Evolutionary conservation across 192 early-diverging fungal genomes (phyloP).

Genomic region (Thoreauomyces humboldtii): DNA sequence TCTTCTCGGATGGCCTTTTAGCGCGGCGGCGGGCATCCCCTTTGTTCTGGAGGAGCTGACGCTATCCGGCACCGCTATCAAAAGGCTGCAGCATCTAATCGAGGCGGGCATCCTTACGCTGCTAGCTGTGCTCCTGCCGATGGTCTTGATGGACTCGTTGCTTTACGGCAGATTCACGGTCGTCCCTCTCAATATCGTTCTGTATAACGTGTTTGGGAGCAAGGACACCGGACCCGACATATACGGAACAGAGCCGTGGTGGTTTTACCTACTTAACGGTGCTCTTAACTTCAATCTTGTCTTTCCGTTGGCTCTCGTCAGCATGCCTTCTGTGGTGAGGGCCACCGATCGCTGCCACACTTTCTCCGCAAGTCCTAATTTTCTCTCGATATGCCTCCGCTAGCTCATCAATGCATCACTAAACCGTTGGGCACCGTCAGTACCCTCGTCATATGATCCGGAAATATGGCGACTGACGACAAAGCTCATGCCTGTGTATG

Average conservation of each 20-base stretch:
- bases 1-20: slow-evolving; percentile 85
- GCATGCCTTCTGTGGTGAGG: slow-evolving; percentile 63
- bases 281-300: slow-evolving; percentile 87
- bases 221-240: slow-evolving; percentile 67
- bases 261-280: slow-evolving; percentile 88
- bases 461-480: background rate
- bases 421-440: too few relatives aligned
- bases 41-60: slow-evolving; percentile 72
- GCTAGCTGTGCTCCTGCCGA: slow-evolving; percentile 25
- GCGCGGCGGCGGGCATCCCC: slow-evolving; percentile 69
- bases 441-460: too few relatives aligned
- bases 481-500: slow-evolving; percentile 61
- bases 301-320: slow-evolving; percentile 69
- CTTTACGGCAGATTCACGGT: slow-evolving; percentile 71
- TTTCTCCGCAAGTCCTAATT: too few relatives aligned
- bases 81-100: slow-evolving; percentile 22
- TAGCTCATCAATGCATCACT: too few relatives aligned
- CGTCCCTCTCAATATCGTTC: slow-evolving; percentile 83
- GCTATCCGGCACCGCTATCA: slow-evolving; percentile 37
- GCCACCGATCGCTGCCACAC: too few relatives aligned
- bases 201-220: slow-evolving; percentile 86
- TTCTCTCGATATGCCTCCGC: too few relatives aligned
- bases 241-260: slow-evolving; percentile 91
- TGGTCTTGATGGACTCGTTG: slow-evolving; percentile 69
- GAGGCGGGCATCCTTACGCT: slow-evolving; percentile 39